Evolutionary conservation across 352 stramenopile genomes (phyloP).

Genomic region (Phytophthora europaea): DNA sequence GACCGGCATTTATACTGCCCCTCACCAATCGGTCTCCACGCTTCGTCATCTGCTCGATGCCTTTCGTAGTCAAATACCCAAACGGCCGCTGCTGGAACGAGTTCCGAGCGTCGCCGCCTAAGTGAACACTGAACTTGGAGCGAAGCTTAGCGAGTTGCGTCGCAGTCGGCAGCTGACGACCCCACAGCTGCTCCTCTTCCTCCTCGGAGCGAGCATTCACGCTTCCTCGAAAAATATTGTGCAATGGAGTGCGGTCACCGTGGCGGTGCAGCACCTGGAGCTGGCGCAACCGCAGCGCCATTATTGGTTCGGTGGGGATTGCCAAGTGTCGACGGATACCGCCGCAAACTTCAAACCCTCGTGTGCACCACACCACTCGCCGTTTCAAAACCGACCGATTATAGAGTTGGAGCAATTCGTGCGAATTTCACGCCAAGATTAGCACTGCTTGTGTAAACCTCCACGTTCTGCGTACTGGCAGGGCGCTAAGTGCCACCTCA

Average conservation of each 20-base stretch:
- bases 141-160: constrained; percentile 50
- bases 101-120: constrained; percentile 17
- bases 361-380: constrained; percentile 35
- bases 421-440: constrained; percentile 14
- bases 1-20: background rate
- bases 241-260: constrained; percentile 80
- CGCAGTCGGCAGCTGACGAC: constrained; percentile 49
- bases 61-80: constrained; percentile 69
- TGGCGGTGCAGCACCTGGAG: constrained; percentile 86
- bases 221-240: constrained; percentile 71
- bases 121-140: constrained; percentile 39
- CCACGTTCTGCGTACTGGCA: background rate
- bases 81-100: constrained; percentile 71
- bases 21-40: constrained; percentile 63
- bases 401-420: constrained; percentile 10
- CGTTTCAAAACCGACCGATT: constrained; percentile 32
- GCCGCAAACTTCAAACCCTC: constrained; percentile 6
- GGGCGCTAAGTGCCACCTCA: constrained; percentile 12
- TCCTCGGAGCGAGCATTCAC: constrained; percentile 34
- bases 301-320: constrained; percentile 20
- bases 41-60: constrained; percentile 74
- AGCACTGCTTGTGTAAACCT: constrained; percentile 26
- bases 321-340: background rate
- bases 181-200: constrained; percentile 59
- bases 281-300: constrained; percentile 67